Base-by-base conservation (phyloP, 805 yeast genomes). In the Candida nonsorbophila region DNA sequence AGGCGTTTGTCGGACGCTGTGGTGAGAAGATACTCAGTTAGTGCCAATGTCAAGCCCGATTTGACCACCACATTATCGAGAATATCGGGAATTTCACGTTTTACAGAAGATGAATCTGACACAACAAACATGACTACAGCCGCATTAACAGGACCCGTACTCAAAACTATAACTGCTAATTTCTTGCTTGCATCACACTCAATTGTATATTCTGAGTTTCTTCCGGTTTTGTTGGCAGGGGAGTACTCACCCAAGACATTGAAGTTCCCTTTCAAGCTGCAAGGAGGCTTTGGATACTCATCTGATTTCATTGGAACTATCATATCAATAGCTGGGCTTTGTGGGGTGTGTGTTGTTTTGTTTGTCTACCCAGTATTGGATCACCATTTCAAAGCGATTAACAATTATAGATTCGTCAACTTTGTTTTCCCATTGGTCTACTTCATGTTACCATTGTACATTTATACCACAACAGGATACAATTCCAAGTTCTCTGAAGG, bases 361-460 rank as follows among this genome's bases (percentile, higher is more conserved):
- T 52, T 76, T 7, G 30, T 58, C 1, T 61, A 59, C 37, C 67
- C 67, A 2, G 40, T 36, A 25, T 37, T 61, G 27, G 67, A 61
- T 29, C 33, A 59, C 6, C 34, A 40, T 7, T 48, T 59, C 37
- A 67, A 67, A 22, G 58, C 76, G 7, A 48, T 74, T 22, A 45
- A 51, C 6, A 60, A 71, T n/a, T 72, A 60, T 44, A 53, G 70
- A 25, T 29, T 53, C 2, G 52, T 71, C 9, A 50, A 65, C 20
- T 40, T 49, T 17, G 34, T 67, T 7, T 68, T 64, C 39, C 76
- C 79, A 7, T 26, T 70, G 3, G 49, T 66, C 11, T 74, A 72
- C 44, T 36, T 66, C 4, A 27, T 56, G 11, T 42, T 70, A 3
- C 83, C 84, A 5, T 71, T 61, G 38, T 45, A 67, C 15, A 53